Conservation (phyloP, 768 basidiomycete genomes). For the Tulasnella sp. region DNA sequence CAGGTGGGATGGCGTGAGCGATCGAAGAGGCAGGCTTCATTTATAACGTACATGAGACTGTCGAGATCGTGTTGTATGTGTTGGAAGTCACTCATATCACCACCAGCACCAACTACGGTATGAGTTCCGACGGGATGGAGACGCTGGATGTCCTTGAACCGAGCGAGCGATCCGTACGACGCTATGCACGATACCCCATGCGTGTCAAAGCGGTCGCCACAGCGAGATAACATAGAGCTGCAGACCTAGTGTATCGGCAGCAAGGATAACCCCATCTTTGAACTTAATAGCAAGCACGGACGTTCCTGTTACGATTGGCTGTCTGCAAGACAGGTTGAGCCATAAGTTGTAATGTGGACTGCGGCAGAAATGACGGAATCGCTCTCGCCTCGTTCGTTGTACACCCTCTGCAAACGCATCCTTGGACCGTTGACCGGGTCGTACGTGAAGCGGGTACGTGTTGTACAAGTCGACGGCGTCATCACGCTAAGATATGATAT, state of each 20-base stretch:
- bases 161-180: conserved; percentile 93
- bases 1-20: not conserved
- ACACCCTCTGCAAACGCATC: conserved; percentile 54
- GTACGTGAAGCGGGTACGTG: conserved; percentile 61
- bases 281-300: conserved; percentile 87
- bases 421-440: conserved; percentile 36
- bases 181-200: conserved; percentile 34
- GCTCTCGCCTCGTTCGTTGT: conserved; percentile 63
- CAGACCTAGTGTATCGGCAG: conserved; percentile 91
- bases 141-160: conserved; percentile 89
- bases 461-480: conserved; percentile 63
- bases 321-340: conserved; percentile 34
- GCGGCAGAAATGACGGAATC: too few species aligned
- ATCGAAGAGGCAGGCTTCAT: too few species aligned
- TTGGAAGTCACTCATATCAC: conserved; percentile 98
- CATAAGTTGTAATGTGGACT: not conserved
- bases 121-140: conserved; percentile 70
- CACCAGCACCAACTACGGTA: conserved; percentile 83
- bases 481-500: conserved; percentile 40
- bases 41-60: conserved; percentile 47
- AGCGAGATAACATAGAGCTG: not conserved
- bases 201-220: not conserved
- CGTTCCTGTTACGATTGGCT: conserved; percentile 95
- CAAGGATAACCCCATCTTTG: conserved; percentile 96
- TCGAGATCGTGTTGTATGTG: conserved; percentile 74